phyloP scores from a whole-genome alignment of 306 rosid species.

The Medicago lupulina region DNA sequence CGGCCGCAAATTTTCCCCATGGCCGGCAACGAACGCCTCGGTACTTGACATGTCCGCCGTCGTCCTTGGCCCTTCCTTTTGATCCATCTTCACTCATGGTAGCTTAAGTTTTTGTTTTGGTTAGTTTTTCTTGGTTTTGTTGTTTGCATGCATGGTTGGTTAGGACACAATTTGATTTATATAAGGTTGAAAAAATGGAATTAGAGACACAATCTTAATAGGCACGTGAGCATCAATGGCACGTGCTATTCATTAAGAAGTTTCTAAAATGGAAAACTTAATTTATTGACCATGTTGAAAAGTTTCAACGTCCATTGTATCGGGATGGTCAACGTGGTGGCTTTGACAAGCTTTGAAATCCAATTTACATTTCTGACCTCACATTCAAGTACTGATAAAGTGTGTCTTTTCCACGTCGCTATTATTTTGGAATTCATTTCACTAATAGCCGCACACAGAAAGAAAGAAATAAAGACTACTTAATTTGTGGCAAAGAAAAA shows the following conservation, averaged over 20 bases:
- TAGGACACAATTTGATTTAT: constrained; percentile 33
- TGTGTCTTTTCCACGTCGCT: constrained; percentile 4
- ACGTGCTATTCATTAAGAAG: constrained; percentile 49
- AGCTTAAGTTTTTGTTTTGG: background rate
- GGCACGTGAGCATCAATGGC: constrained; percentile 42
- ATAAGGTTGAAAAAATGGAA: constrained; percentile 39
- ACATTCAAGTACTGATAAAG: background rate
- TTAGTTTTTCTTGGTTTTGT: background rate
- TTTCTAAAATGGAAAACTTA: constrained; percentile 33
- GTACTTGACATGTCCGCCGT: constrained; percentile 51
- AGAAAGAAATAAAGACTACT: constrained; percentile 2
- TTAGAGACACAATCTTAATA: background rate
- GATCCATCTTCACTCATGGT: constrained; percentile 45
- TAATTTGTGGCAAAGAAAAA: constrained; percentile 35
- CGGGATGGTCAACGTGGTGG: constrained; percentile 80
- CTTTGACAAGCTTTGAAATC: constrained; percentile 45
- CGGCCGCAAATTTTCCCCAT: constrained; percentile 94
- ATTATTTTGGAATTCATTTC: background rate
- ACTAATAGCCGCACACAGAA: constrained; percentile 22
- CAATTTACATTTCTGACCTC: background rate
- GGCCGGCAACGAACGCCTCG: constrained; percentile 83
- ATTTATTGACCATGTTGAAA: constrained; percentile 32
- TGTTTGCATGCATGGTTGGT: constrained; percentile 54
- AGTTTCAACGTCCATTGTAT: constrained; percentile 56
- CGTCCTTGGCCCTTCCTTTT: constrained; percentile 45